Percentiles rank a stretch among this genome's conserved stretches.
phyloP scores from a whole-genome alignment of 2,329 filamentous ascomycete species.

The Neoscytalidium dimidiatum region DNA sequence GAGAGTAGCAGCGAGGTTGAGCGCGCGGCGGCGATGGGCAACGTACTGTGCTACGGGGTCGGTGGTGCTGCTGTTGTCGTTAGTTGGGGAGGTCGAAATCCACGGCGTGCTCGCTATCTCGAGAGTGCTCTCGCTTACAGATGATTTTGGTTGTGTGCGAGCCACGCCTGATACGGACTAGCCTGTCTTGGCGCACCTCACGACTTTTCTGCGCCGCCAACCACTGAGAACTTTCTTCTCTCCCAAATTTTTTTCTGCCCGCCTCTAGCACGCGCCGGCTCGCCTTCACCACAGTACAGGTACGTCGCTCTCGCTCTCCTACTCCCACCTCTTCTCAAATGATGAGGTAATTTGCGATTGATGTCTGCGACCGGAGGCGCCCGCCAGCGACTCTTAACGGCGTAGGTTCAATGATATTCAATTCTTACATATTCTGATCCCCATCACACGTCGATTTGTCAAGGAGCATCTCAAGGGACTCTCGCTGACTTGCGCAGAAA shows the following conservation, averaged over 20 bases:
- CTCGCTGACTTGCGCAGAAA: conserved; percentile 14
- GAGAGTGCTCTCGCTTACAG: conserved; percentile 17
- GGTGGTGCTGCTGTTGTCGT: conserved; percentile 26
- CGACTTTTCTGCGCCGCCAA: conserved; percentile 12
- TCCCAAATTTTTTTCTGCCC: background rate
- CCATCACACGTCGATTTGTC: conserved; percentile 25
- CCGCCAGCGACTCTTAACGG: conserved; percentile 88
- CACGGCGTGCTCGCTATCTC: conserved; percentile 13
- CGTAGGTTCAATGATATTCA: conserved; percentile 78
- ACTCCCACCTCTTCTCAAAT: conserved; percentile 45
- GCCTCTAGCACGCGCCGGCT: background rate
- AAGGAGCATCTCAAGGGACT: background rate
- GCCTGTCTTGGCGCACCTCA: background rate
- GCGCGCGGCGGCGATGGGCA: conserved; percentile 19
- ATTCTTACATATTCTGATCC: conserved; percentile 99
- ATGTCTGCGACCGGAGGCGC: conserved; percentile 79
- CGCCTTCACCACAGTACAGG: background rate
- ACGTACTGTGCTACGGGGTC: conserved; percentile 42
- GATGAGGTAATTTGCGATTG: conserved; percentile 99
- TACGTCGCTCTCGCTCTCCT: background rate
- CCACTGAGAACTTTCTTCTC: background rate
- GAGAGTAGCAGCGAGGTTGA: background rate
- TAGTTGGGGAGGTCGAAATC: conserved; percentile 22
- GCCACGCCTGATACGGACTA: background rate
- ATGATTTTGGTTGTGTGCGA: conserved; percentile 19